phyloP scores from a whole-genome alignment of 1,139 yeast genomes.

The Pneumocystis murina region DNA sequence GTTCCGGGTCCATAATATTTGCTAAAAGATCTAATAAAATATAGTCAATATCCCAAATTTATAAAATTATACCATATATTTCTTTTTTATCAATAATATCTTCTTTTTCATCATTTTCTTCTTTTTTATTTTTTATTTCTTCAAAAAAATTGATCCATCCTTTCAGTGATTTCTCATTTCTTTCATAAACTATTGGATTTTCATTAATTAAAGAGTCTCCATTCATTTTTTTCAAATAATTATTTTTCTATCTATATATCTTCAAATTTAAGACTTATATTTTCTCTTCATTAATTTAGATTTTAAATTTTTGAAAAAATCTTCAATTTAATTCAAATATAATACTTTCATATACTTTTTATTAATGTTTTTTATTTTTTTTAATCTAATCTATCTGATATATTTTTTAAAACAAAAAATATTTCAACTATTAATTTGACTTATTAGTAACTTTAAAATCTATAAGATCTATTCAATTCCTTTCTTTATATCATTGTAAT shows the following conservation, averaged over 20 bases:
- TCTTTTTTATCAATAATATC: slow-evolving; percentile 72
- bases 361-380: too few species aligned
- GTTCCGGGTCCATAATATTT: slow-evolving; percentile 92
- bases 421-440: too few species aligned
- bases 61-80: slow-evolving; percentile 30
- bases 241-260: neutral
- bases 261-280: too few species aligned
- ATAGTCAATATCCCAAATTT: neutral
- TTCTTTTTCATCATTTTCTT: slow-evolving; percentile 26
- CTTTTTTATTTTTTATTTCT: neutral
- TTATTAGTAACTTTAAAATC: too few species aligned
- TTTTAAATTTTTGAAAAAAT: too few species aligned
- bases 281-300: too few species aligned
- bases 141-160: neutral
- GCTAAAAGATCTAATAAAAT: slow-evolving; percentile 46
- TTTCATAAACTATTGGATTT: neutral
- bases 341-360: too few species aligned
- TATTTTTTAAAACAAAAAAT: too few species aligned
- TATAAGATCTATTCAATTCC: too few species aligned
- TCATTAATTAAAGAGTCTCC: neutral
- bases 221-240: neutral
- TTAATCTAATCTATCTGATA: too few species aligned
- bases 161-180: neutral
- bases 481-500: too few species aligned
- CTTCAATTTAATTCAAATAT: too few species aligned